Evolutionary conservation across 179 eudicot genomes (phyloP), one percentile per base, ranked within the genome.

Genomic region (Carnegiea gigantea): DNA sequence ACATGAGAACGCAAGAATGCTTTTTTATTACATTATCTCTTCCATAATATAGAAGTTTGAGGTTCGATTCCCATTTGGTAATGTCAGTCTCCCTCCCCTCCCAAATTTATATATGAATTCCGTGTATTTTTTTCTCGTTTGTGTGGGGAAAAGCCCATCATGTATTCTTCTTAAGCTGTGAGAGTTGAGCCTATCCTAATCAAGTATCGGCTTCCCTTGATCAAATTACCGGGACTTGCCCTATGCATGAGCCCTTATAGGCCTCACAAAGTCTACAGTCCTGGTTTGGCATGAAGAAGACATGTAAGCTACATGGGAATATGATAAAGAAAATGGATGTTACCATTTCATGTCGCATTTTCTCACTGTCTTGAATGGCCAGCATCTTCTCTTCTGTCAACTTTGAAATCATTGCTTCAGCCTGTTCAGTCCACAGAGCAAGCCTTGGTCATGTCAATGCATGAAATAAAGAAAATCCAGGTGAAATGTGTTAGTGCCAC

Each of bases 291-390:
- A 53, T 6, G 26, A 20, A 57, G 26, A 59, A 2, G 33, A 57
- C 65, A 21, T 5, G 38, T 8, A 28, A 57, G 20, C 28, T 30
- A 36, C 38, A 18, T 8, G 2, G 24, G 60, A 14, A 53, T 46
- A 75, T 70, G 8, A 78, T n/a, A n/a, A 24, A 17, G n/a, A 70
- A 77, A 71, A 26, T 24, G 36, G 20, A 76, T 23, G 14, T 18
- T 80, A 92, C 98, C 93, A 91, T 82, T 81, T 93, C 90, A 85
- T 87, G 90, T 85, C 85, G 87, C 79, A 90, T 83, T 3, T 71
- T 80, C 78, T 89, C 91, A 79, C 79, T 89, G 79, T 92, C 96
- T 80, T 87, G 88, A 78, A 88, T 57, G 83, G 85, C 80, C 59
- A 48, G 84, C 81, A 81, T 86, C 83, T 83, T 91, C 84, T 93